Conservation (phyloP, 1,284 basidiomycete genomes). For the Fereydounia khargensis region DNA sequence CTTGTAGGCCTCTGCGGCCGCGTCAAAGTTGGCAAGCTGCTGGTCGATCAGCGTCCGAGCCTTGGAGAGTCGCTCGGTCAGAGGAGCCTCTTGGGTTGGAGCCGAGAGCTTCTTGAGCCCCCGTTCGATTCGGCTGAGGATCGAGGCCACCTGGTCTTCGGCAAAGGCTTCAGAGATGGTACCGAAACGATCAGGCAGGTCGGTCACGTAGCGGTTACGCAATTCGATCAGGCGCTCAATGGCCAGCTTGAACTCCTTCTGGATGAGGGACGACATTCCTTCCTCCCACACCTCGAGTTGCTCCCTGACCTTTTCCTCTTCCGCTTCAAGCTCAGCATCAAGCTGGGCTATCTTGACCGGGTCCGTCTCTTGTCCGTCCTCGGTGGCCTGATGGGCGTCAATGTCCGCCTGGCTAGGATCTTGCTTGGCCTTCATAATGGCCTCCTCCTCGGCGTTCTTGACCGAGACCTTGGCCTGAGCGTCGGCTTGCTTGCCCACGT, state of each 20-base stretch:
- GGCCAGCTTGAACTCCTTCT: slow-evolving; percentile 41
- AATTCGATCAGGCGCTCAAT: slow-evolving; percentile 37
- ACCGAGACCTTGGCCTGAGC: slow-evolving; percentile 22
- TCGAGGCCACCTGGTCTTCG: slow-evolving; percentile 37
- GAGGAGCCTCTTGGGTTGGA: slow-evolving; percentile 5
- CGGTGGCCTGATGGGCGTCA: too few species aligned
- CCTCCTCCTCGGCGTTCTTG: slow-evolving; percentile 31
- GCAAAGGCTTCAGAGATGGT: slow-evolving; percentile 40
- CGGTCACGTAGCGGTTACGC: slow-evolving; percentile 23
- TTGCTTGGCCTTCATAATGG: slow-evolving; percentile 31
- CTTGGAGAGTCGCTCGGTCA: slow-evolving; percentile 7
- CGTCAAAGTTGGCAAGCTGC: slow-evolving; percentile 31
- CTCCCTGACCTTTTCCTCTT: slow-evolving; percentile 31
- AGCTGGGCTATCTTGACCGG: slow-evolving; percentile 33
- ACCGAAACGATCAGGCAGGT: slow-evolving; percentile 45
- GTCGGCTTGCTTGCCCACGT: slow-evolving; percentile 14
- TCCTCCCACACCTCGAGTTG: slow-evolving; percentile 47
- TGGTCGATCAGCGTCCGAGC: slow-evolving; percentile 26
- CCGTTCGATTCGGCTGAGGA: slow-evolving; percentile 36
- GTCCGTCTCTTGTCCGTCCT: too few species aligned
- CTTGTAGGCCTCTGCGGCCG: slow-evolving; percentile 24
- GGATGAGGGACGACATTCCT: slow-evolving; percentile 36
- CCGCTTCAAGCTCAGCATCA: slow-evolving; percentile 45
- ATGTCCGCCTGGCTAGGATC: slow-evolving; percentile 36
- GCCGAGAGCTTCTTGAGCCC: slow-evolving; percentile 30